Evolutionary conservation across 2,329 filamentous ascomycete species (phyloP).

Genomic region (Aspergillus cejpii): DNA sequence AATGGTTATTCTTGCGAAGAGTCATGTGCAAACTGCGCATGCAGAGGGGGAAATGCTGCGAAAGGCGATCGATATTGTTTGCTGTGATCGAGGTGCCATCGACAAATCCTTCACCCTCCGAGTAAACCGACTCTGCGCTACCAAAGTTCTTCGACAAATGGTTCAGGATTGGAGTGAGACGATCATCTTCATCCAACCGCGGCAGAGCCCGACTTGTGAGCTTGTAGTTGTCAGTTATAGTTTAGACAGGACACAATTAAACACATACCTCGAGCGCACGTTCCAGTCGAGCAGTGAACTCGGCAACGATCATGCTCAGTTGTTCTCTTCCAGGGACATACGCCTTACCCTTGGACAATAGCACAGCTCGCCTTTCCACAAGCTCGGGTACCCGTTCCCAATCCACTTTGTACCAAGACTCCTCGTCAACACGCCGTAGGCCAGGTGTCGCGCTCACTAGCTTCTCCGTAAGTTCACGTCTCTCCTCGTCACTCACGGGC

Average conservation of each 20-base stretch:
- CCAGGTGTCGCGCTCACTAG: slow-evolving; percentile 53
- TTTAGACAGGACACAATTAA: slow-evolving; percentile 7
- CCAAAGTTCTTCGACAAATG: slow-evolving; percentile 95
- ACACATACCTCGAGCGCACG: slow-evolving; percentile 67
- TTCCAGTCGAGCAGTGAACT: slow-evolving; percentile 75
- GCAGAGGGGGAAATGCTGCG: slow-evolving; percentile 79
- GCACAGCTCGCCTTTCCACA: slow-evolving; percentile 70
- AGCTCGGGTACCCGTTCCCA: slow-evolving; percentile 91
- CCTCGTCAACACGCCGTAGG: slow-evolving; percentile 58
- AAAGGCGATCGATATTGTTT: slow-evolving; percentile 69
- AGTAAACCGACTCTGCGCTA: slow-evolving; percentile 79
- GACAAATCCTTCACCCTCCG: slow-evolving; percentile 56
- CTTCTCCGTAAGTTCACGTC: slow-evolving; percentile 56
- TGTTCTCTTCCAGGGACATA: slow-evolving; percentile 87
- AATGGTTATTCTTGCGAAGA: slow-evolving; percentile 76
- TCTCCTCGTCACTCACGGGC: slow-evolving; percentile 71
- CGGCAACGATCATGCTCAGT: slow-evolving; percentile 77
- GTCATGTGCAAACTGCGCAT: slow-evolving; percentile 88
- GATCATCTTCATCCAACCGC: slow-evolving; percentile 90
- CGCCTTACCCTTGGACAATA: slow-evolving; percentile 73
- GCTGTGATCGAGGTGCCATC: slow-evolving; percentile 69
- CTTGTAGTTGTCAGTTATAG: slow-evolving; percentile 39
- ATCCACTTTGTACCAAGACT: slow-evolving; percentile 92
- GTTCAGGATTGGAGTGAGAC: slow-evolving; percentile 65
- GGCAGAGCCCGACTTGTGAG: slow-evolving; percentile 86